Base-by-base conservation (phyloP, 2,329 filamentous ascomycete genomes). In the Sordariomycetes sp. region DNA sequence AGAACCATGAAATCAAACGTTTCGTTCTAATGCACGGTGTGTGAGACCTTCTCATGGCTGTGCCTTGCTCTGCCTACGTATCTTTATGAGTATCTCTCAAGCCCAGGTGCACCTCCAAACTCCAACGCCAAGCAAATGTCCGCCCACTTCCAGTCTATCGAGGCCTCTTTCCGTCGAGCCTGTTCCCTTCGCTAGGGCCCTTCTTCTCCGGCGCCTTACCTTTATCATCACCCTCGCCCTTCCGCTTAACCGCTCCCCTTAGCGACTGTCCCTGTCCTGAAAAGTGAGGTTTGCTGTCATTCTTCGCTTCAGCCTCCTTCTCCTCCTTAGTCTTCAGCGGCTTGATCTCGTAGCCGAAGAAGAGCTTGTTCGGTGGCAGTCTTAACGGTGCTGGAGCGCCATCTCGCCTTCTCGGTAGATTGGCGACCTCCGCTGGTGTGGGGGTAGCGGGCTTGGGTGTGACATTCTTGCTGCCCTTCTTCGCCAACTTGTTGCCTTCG, bases 261-360 rank as follows among this genome's bases (percentile, higher is more conserved):
- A 95, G 61, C 5, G 83, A 92, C 57, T 95, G 84, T 0, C 90
- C 90, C 43, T 85, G 76, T 0, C 90, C 90, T 5, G 80, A 76
- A 57, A 94, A 94, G 45, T 78, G 77, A n/a, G 82, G 81, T 43
- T 77, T 75, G 39, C 70, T 68, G 4, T 72, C 68, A n/a, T 76
- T 44, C 40, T 77, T 70, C 38, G 72, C 72, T 24, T 76, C 71
- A 39, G 79, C 69, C 33, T 77, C 74, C 52, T 77, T 79, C 38
- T 86, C 77, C 23, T 76, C 81, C 37, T 82, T 77, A 8, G 84
- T 85, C 64, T 86, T 88, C 27, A 93, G 69, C 0, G 90, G 90
- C 57, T 83, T 94, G 53, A 94, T 73, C 50, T 94, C 82, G 50
- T 96, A 98, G 4, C 92, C 92, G 43, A 98, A 94, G 67, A 98